Evolutionary conservation across 177 flowering plant genomes (phyloP).

Genomic region (Vitis hybrid): DNA sequence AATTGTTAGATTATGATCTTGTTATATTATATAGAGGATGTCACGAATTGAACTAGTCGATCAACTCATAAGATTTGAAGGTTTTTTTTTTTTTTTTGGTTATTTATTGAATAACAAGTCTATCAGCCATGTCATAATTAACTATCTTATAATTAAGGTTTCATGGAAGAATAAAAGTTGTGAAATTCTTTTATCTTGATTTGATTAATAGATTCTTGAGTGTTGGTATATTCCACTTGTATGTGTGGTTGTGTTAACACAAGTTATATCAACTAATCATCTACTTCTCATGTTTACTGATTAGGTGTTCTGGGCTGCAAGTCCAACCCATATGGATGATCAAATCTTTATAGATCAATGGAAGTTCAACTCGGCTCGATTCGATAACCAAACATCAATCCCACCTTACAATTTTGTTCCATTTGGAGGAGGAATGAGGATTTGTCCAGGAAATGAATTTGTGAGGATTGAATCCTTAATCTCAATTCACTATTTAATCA

Average conservation of each 20-base stretch:
- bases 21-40: too few species aligned
- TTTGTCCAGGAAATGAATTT: conserved; percentile 45
- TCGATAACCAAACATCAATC: conserved; percentile 23
- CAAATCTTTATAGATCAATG: conserved; percentile 34
- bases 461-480: conserved; percentile 36
- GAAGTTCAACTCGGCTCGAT: conserved; percentile 39
- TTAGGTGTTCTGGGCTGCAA: conserved; percentile 24
- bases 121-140: background rate
- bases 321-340: conserved; percentile 37
- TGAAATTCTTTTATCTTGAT: too few species aligned
- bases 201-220: too few species aligned
- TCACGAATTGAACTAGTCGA: too few species aligned
- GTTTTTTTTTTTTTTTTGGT: too few species aligned
- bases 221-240: too few species aligned
- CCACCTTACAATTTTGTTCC: conserved; percentile 39
- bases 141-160: background rate
- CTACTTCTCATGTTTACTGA: background rate
- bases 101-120: too few species aligned
- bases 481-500: conserved; percentile 35
- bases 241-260: too few species aligned
- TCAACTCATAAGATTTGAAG: too few species aligned
- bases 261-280: background rate
- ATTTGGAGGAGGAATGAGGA: conserved; percentile 45
- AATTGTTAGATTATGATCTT: too few species aligned
- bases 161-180: too few species aligned